These are phyloP conservation scores for Colletotrichum tropicale DNA, from an alignment of 2,329 filamentous ascomycete genomes.

Conservation along the genomic window DNA sequence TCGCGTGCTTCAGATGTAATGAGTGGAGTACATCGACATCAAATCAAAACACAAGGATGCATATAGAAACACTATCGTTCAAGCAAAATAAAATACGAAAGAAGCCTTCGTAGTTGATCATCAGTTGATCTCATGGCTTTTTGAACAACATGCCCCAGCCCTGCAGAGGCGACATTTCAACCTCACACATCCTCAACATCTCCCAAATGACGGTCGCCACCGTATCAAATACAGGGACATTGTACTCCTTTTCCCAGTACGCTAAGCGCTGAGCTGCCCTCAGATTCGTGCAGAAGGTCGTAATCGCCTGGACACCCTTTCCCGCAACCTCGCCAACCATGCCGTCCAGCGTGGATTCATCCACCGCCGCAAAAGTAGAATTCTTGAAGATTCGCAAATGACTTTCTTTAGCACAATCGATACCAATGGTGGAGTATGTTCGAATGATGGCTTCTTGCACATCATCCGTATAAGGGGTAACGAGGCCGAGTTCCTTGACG, in stretches of 20 bases:
- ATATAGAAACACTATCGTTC: not conserved
- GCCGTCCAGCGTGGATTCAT: slow-evolving; percentile 25
- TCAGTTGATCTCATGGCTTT: not conserved
- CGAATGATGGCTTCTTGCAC: slow-evolving; percentile 40
- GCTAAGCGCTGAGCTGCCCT: slow-evolving; percentile 39
- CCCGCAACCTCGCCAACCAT: slow-evolving; percentile 29
- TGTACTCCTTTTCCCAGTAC: slow-evolving; percentile 40
- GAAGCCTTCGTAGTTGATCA: not conserved
- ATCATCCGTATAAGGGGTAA: slow-evolving; percentile 46
- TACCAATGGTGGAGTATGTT: slow-evolving; percentile 36
- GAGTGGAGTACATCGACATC: not conserved
- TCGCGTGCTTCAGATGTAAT: not conserved
- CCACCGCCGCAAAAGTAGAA: slow-evolving; percentile 37
- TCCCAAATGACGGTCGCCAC: slow-evolving; percentile 46
- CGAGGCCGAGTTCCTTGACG: slow-evolving; percentile 25
- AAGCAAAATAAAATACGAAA: not conserved
- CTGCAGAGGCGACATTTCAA: slow-evolving; percentile 30
- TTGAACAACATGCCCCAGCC: slow-evolving; percentile 40
- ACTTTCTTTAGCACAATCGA: slow-evolving; percentile 34
- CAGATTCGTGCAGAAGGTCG: slow-evolving; percentile 49
- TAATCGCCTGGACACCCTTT: slow-evolving; percentile 32
- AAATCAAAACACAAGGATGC: not conserved
- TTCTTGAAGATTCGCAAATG: slow-evolving; percentile 41
- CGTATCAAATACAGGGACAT: slow-evolving; percentile 42
- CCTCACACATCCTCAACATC: slow-evolving; percentile 36